Evolutionary conservation across 768 basidiomycete genomes (phyloP), one percentile per base, ranked within the genome.

Genomic region (Phlebiopsis gigantea): DNA sequence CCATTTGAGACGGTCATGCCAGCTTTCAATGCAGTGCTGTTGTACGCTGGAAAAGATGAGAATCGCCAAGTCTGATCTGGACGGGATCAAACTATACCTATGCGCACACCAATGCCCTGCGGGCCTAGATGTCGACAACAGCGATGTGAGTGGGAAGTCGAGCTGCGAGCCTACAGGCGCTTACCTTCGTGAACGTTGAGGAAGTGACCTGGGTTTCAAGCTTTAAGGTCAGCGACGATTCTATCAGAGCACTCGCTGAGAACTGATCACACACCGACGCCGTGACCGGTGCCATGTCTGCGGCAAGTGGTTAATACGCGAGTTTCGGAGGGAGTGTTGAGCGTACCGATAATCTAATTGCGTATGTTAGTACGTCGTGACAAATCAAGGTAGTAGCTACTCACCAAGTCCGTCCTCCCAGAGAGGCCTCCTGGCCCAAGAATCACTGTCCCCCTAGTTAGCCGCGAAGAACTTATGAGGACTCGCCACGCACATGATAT

Each of bases 251-350:
- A 9, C 44, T 15, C 21, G 2, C 10, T 24, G 15, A 44, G 15
- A 19, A n/a, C 17, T 24, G 41, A 21, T 4, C 9, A 64, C 66
- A 17, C 30, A 65, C 68, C 96, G 29, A 99, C 89, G 30, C 97
- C 96, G 63, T 98, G 96, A 0, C 93, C 93, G 19, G 95, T 97
- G 4, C 92, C 90, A 60, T 97, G 94, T 58, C 93, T 88, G 45
- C 44, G 53, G 53, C 41, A 15, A 31, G 10, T 45, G 4, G 15
- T 45, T 10, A 45, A 45, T 58, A n/a, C 34, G 53, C 42, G 26
- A 2, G 24, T 52, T 14, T n/a, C 34, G 29, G 21, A 43, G 8
- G 9, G 12, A 42, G 41, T 58, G n/a, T 19, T 7, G 39, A 54
- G 50, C 65, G 56, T 60, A 83, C 82, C 82, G 75, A 64, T 84